Conservation (phyloP, 495 filamentous ascomycete species). For the Neurospora cerealis region DNA sequence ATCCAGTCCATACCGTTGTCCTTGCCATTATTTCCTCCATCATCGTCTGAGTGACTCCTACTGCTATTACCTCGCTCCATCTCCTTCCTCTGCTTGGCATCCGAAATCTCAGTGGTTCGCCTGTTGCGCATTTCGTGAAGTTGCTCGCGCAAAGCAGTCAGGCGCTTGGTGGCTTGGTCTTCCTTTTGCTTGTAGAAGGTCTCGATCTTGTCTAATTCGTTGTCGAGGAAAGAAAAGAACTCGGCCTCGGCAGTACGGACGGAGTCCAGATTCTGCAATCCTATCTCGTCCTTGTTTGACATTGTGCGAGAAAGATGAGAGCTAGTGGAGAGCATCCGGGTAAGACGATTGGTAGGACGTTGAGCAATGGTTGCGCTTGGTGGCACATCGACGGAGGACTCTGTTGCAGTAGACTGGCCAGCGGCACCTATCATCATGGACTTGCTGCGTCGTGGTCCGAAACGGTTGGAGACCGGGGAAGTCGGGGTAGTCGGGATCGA, state of each 20-base stretch:
- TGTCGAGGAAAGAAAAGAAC: constrained; percentile 70
- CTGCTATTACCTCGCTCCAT: constrained; percentile 3
- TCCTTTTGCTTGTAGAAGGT: constrained; percentile 77
- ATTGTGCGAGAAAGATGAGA: constrained; percentile 10
- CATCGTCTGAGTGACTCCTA: constrained; percentile 7
- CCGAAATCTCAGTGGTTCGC: constrained; percentile 59
- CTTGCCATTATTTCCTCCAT: constrained; percentile 4
- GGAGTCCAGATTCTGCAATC: constrained; percentile 33
- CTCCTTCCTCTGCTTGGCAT: constrained; percentile 23
- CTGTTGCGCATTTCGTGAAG: constrained; percentile 81
- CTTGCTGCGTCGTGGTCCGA: constrained; percentile 13
- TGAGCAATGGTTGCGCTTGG: neutral
- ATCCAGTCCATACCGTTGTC: constrained; percentile 25
- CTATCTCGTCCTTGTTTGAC: constrained; percentile 15
- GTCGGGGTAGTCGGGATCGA: neutral
- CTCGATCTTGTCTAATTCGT: constrained; percentile 76
- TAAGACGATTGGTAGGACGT: constrained; percentile 15
- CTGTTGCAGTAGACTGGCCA: constrained; percentile 1
- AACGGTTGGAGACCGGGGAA: constrained; percentile 6
- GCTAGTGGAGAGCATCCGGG: constrained; percentile 19
- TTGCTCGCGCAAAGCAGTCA: constrained; percentile 64
- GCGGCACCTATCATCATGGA: constrained; percentile 11
- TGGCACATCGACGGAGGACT: constrained; percentile 5
- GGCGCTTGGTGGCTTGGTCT: constrained; percentile 59
- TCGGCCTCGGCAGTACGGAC: constrained; percentile 54